Conservation (phyloP, 2,329 filamentous ascomycete genomes). For the Coniella lustricola region DNA sequence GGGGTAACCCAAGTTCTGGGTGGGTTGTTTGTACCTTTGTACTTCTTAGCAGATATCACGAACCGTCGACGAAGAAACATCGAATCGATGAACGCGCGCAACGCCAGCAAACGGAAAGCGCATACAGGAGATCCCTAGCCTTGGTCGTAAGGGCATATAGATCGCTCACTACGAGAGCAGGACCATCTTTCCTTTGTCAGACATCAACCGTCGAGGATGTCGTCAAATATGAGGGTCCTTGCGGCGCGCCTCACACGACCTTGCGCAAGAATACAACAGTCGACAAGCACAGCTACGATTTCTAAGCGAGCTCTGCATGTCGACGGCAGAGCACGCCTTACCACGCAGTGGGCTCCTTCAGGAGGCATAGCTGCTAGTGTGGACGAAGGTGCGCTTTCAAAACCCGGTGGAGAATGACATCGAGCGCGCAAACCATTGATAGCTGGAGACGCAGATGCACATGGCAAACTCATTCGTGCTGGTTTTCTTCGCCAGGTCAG, state of each 20-base stretch:
- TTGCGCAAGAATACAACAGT: slow-evolving; percentile 1
- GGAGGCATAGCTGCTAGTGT: slow-evolving; percentile 56
- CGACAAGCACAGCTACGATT: neutral
- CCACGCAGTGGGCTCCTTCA: slow-evolving; percentile 73
- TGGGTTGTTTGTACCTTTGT: no score
- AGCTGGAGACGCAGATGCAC: slow-evolving; percentile 41
- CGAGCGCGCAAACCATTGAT: neutral
- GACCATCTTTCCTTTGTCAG: neutral
- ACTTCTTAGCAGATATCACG: no score
- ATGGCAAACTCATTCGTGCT: slow-evolving; percentile 60
- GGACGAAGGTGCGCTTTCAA: slow-evolving; percentile 39
- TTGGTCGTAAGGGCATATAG: no score
- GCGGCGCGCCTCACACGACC: neutral
- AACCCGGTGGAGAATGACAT: neutral
- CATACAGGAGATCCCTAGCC: no score
- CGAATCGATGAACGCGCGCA: no score
- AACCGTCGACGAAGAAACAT: no score
- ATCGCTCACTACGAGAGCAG: neutral
- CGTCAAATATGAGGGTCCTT: slow-evolving; percentile 4
- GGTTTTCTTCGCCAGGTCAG: slow-evolving; percentile 67
- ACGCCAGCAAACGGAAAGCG: no score
- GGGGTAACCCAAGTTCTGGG: neutral
- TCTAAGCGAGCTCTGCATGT: slow-evolving; percentile 15
- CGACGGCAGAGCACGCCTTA: slow-evolving; percentile 43
- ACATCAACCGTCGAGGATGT: slow-evolving; percentile 4